phyloP scores from a whole-genome alignment of 805 yeast species.

The Saccharomycopsis oosterbeekiorum region DNA sequence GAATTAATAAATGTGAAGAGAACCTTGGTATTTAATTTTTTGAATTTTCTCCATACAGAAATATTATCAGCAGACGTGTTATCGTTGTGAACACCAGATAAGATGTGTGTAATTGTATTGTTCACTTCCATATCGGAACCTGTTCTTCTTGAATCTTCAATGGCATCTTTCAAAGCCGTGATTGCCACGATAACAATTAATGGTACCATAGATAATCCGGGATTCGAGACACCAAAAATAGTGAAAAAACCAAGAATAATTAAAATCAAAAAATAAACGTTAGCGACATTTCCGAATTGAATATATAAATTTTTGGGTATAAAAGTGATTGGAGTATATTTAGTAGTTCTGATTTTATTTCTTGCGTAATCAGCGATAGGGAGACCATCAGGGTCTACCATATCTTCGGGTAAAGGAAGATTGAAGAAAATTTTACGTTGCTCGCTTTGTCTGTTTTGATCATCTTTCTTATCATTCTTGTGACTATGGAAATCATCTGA shows the following conservation, averaged over 20 bases:
- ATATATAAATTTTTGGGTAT: constrained; percentile 71
- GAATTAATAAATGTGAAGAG: constrained; percentile 20
- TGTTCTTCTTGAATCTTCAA: constrained; percentile 74
- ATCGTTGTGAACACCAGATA: constrained; percentile 43
- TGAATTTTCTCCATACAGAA: constrained; percentile 59
- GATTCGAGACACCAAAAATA: constrained; percentile 74
- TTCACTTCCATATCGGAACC: constrained; percentile 64
- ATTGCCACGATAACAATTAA: constrained; percentile 65
- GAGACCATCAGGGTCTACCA: constrained; percentile 49
- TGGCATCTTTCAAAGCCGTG: constrained; percentile 71
- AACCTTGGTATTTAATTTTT: constrained; percentile 38
- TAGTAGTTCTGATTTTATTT: constrained; percentile 90
- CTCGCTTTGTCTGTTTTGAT: constrained; percentile 30
- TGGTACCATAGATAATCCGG: constrained; percentile 68
- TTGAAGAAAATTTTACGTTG: constrained; percentile 50
- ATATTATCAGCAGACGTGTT: constrained; percentile 57
- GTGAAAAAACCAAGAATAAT: constrained; percentile 70
- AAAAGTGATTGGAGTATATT: constrained; percentile 84
- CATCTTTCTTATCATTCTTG: constrained; percentile 27
- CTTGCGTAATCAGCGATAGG: constrained; percentile 61
- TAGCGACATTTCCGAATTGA: constrained; percentile 87
- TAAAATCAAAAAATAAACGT: constrained; percentile 71
- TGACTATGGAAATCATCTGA: constrained; percentile 24
- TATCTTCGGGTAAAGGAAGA: constrained; percentile 46
- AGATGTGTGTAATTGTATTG: constrained; percentile 61